Evolutionary conservation across 1,139 yeast genomes (phyloP).

Genomic region (Yamadazyma diddensiae): DNA sequence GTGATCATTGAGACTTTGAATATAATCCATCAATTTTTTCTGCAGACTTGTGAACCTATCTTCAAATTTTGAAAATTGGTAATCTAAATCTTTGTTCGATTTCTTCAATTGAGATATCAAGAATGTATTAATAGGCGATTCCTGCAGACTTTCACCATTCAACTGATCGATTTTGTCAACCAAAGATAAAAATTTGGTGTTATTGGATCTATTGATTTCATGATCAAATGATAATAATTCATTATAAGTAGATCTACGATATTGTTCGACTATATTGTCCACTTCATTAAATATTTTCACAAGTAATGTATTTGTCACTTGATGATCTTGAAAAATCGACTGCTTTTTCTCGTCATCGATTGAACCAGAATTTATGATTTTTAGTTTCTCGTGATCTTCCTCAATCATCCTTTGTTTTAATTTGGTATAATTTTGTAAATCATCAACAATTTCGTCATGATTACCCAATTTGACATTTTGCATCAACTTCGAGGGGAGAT

Average conservation of each 20-base stretch:
- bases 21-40: constrained; percentile 34
- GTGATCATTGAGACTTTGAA: constrained; percentile 29
- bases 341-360: constrained; percentile 14
- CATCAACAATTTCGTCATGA: constrained; percentile 68
- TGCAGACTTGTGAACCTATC: constrained; percentile 40
- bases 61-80: constrained; percentile 36
- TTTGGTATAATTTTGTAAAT: constrained; percentile 57
- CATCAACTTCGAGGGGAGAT: constrained; percentile 63
- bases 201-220: constrained; percentile 23
- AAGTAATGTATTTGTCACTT: constrained; percentile 38
- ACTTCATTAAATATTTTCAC: constrained; percentile 63
- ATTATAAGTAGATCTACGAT: constrained; percentile 62
- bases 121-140: constrained; percentile 36
- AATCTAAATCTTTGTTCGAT: constrained; percentile 33
- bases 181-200: constrained; percentile 33
- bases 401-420: constrained; percentile 22
- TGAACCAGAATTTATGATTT: constrained; percentile 1
- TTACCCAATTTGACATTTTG: constrained; percentile 56
- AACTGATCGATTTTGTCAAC: constrained; percentile 40
- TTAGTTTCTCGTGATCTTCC: constrained; percentile 17
- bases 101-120: constrained; percentile 33
- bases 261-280: constrained; percentile 59
- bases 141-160: constrained; percentile 17
- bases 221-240: constrained; percentile 47
- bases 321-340: constrained; percentile 23